phyloP scores from a whole-genome alignment of 192 early-diverging fungal genomes.

The Coemansia sp. region DNA sequence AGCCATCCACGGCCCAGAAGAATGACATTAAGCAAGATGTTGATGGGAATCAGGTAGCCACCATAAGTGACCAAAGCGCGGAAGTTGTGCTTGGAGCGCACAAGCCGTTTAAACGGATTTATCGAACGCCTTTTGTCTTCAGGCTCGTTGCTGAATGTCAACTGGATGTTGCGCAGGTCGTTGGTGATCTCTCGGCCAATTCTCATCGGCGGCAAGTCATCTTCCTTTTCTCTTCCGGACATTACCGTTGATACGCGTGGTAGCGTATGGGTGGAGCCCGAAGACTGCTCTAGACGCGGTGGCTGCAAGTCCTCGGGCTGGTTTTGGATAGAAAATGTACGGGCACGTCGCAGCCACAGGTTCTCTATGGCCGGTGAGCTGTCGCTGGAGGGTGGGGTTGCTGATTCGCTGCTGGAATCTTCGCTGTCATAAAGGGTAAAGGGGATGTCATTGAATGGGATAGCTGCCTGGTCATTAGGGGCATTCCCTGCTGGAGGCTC shows the following conservation, averaged over 20 bases:
- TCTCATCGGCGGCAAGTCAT: slow-evolving; percentile 37
- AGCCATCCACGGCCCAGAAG: slow-evolving; percentile 50
- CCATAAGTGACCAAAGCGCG: slow-evolving; percentile 50
- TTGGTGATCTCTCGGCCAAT: slow-evolving; percentile 40
- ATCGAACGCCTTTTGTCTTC: neutral
- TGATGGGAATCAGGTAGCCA: slow-evolving; percentile 51
- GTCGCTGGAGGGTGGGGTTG: neutral
- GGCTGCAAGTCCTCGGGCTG: neutral
- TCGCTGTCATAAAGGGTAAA: neutral
- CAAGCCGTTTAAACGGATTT: slow-evolving; percentile 40
- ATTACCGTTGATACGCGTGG: slow-evolving; percentile 29
- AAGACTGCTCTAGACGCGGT: neutral
- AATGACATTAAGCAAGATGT: slow-evolving; percentile 52
- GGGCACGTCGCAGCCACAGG: slow-evolving; percentile 27
- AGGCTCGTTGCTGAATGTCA: slow-evolving; percentile 37
- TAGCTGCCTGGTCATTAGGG: neutral
- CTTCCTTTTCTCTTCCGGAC: slow-evolving; percentile 27
- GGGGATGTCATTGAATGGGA: neutral
- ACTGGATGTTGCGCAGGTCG: slow-evolving; percentile 48
- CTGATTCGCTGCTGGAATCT: slow-evolving; percentile 10
- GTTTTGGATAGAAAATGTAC: slow-evolving; percentile 24
- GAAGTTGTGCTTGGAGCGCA: slow-evolving; percentile 52
- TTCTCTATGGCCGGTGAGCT: slow-evolving; percentile 22
- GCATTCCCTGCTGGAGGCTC: neutral
- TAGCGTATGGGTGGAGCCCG: slow-evolving; percentile 17